Conservation (phyloP, 2,329 filamentous ascomycete species). For the Basipetospora chlamydospora region DNA sequence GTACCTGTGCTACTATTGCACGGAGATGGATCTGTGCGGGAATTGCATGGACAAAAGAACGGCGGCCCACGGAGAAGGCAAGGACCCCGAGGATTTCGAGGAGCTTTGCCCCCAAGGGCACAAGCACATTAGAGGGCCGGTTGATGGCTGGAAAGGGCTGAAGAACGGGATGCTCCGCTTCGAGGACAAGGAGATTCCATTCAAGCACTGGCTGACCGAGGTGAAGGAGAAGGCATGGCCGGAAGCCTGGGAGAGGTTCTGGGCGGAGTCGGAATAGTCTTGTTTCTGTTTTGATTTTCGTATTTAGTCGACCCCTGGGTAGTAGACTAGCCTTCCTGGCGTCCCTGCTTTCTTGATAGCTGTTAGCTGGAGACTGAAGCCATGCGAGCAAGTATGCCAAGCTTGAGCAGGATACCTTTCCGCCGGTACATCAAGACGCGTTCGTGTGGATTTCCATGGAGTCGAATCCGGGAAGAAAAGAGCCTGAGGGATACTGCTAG, state of each 20-base stretch:
- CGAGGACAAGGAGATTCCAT: neutral
- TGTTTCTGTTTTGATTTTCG: too few relatives aligned
- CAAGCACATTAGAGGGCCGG: constrained; percentile 1
- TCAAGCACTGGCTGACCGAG: constrained; percentile 1
- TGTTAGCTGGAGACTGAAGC: too few relatives aligned
- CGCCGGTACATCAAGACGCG: too few relatives aligned
- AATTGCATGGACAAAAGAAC: neutral
- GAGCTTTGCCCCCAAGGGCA: neutral
- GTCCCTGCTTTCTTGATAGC: too few relatives aligned
- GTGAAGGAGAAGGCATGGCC: constrained; percentile 5
- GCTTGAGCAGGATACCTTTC: too few relatives aligned
- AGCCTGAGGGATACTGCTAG: too few relatives aligned
- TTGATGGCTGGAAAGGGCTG: neutral
- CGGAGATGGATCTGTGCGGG: constrained; percentile 1
- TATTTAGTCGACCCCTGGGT: too few relatives aligned
- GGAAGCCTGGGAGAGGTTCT: constrained; percentile 3
- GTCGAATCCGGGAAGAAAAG: too few relatives aligned
- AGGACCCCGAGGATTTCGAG: neutral
- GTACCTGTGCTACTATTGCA: constrained; percentile 4
- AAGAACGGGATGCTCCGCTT: neutral
- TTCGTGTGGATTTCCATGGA: too few relatives aligned
- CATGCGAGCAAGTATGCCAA: too few relatives aligned
- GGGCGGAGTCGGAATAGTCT: neutral
- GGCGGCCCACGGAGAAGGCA: neutral
- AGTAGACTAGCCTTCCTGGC: too few relatives aligned